These are phyloP conservation scores for Talaromyces sp. DNA, from an alignment of 2,329 filamentous ascomycete genomes.

Conservation along the genomic window DNA sequence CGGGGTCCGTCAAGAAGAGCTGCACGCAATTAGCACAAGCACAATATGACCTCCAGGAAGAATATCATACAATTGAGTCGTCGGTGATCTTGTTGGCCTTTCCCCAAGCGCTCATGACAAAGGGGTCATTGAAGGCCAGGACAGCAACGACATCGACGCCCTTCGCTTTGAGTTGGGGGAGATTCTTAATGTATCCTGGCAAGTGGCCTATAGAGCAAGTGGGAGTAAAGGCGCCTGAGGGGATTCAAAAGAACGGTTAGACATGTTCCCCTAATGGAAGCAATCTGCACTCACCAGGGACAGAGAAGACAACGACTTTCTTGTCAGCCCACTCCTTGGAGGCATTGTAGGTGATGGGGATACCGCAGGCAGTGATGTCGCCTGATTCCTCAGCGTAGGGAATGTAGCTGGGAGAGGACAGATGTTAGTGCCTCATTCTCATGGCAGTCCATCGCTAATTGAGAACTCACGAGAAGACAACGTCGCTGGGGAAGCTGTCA, in stretches of 20 bases:
- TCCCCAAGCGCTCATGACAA: conserved; percentile 82
- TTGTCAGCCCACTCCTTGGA: conserved; percentile 68
- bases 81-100: conserved; percentile 78
- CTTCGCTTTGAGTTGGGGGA: conserved; percentile 67
- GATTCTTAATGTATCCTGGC: conserved; percentile 70
- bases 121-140: conserved; percentile 78
- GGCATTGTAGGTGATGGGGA: conserved; percentile 72
- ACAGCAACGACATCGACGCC: conserved; percentile 77
- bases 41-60: background rate
- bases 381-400: conserved; percentile 66
- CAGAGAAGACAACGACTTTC: conserved; percentile 66
- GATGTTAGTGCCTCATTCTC: background rate
- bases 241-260: background rate
- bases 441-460: too few relatives aligned
- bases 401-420: conserved; percentile 56
- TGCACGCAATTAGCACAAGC: conserved; percentile 25
- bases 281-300: conserved; percentile 49
- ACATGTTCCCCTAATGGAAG: background rate
- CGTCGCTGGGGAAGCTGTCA: conserved; percentile 74
- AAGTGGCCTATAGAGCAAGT: conserved; percentile 78
- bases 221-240: conserved; percentile 72
- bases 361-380: conserved; percentile 69
- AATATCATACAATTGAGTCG: conserved; percentile 55
- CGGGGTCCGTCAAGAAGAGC: conserved; percentile 72
- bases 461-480: conserved; percentile 65